These are phyloP conservation scores for Candida glaebosa DNA, from an alignment of 805 yeast genomes.

Conservation along the genomic window DNA sequence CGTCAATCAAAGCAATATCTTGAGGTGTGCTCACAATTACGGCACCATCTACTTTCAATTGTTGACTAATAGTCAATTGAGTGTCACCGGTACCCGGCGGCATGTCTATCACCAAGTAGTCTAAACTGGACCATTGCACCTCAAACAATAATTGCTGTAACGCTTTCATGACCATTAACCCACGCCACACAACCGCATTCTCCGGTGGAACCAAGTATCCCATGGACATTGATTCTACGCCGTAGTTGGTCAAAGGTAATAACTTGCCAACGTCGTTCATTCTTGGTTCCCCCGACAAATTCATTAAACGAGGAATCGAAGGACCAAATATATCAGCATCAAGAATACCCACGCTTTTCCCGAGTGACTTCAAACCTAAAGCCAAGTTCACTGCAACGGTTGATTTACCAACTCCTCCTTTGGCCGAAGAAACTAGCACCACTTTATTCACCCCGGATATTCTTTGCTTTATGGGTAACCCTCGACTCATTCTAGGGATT, in stretches of 20 bases:
- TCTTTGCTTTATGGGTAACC: slow-evolving; percentile 51
- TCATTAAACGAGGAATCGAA: slow-evolving; percentile 68
- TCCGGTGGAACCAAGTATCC: slow-evolving; percentile 69
- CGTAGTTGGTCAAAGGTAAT: slow-evolving; percentile 68
- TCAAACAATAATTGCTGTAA: slow-evolving; percentile 80
- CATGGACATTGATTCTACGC: slow-evolving; percentile 85
- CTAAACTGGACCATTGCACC: slow-evolving; percentile 69
- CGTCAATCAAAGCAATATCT: slow-evolving; percentile 79
- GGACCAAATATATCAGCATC: slow-evolving; percentile 89
- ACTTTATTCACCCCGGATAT: slow-evolving; percentile 63
- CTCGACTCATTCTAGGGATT: slow-evolving; percentile 36
- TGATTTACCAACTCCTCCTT: slow-evolving; percentile 82
- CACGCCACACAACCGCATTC: slow-evolving; percentile 80
- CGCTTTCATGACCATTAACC: slow-evolving; percentile 84
- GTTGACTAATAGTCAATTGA: slow-evolving; percentile 79
- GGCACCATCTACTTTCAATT: slow-evolving; percentile 72
- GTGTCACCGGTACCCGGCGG: slow-evolving; percentile 94
- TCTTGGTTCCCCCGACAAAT: slow-evolving; percentile 68
- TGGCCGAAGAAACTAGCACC: slow-evolving; percentile 68
- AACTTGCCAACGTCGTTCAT: slow-evolving; percentile 50
- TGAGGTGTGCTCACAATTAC: slow-evolving; percentile 84
- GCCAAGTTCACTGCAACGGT: slow-evolving; percentile 73
- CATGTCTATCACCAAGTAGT: slow-evolving; percentile 72
- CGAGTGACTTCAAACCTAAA: slow-evolving; percentile 49
- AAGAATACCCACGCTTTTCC: slow-evolving; percentile 61